These are phyloP conservation scores for Hymenochaete sp. DNA, from an alignment of 1,284 basidiomycete species.

Conservation along the genomic window DNA sequence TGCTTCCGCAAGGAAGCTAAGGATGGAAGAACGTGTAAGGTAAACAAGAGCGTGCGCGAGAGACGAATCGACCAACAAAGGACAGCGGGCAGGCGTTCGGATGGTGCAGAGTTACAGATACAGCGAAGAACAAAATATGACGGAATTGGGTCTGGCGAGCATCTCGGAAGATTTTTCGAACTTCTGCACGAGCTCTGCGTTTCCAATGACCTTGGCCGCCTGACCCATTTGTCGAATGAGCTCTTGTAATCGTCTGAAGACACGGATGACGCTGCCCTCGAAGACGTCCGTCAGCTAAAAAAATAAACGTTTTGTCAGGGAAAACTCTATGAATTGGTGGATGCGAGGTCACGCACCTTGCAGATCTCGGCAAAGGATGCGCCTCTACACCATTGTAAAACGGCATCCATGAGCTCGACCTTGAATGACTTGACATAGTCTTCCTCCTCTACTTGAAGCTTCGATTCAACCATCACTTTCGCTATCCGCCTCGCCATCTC, in stretches of 20 bases:
- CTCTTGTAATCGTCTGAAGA: conserved; percentile 90
- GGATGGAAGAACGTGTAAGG: background rate
- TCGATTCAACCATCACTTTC: conserved; percentile 90
- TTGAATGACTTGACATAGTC: conserved; percentile 97
- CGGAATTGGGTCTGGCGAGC: conserved; percentile 86
- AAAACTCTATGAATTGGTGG: background rate
- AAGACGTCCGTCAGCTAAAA: conserved; percentile 88
- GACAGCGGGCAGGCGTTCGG: background rate
- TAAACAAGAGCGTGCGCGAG: background rate
- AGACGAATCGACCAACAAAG: background rate
- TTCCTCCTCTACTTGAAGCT: conserved; percentile 83
- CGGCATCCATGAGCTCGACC: conserved; percentile 96
- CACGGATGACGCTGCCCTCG: conserved; percentile 90
- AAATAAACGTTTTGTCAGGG: conserved; percentile 1
- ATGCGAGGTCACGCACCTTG: conserved; percentile 52
- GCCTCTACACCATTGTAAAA: conserved; percentile 95
- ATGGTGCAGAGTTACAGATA: conserved; percentile 41
- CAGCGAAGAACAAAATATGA: conserved; percentile 88
- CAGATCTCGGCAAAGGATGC: conserved; percentile 95
- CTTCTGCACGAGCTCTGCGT: conserved; percentile 85
- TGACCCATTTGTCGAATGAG: conserved; percentile 91
- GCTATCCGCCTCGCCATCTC: conserved; percentile 93
- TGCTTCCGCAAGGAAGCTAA: background rate
- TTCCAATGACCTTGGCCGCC: conserved; percentile 95
- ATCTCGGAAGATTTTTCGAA: conserved; percentile 83